Conservation (phyloP, 331 rosid genomes). For the Telfairia occidentalis region DNA sequence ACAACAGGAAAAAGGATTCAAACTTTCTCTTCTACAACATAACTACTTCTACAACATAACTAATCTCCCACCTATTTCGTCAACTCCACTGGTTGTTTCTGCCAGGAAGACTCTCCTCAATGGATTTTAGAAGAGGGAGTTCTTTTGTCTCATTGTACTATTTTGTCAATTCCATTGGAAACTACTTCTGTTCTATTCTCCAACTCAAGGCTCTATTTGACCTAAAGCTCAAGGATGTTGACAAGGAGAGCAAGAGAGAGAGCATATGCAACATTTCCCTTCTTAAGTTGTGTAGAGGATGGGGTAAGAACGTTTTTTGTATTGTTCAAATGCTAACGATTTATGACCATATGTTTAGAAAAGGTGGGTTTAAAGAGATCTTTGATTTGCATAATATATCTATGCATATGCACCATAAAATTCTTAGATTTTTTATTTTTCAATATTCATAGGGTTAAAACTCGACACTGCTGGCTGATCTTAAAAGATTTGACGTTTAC, state of each 20-base stretch:
- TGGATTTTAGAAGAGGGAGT: no score
- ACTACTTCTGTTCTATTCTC: neutral
- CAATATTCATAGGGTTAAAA: neutral
- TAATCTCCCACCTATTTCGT: no score
- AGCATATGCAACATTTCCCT: neutral
- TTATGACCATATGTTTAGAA: neutral
- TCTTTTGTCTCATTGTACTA: no score
- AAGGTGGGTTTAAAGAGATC: no score
- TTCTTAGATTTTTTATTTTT: neutral
- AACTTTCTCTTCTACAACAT: no score
- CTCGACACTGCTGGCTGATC: neutral
- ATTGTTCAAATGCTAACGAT: neutral
- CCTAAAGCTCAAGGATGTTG: neutral
- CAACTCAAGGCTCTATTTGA: neutral
- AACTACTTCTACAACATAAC: no score
- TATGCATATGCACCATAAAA: neutral
- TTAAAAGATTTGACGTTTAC: neutral
- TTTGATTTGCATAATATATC: neutral
- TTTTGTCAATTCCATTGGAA: no score
- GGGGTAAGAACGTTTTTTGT: neutral
- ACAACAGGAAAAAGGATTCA: no score
- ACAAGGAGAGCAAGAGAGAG: neutral
- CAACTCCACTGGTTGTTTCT: no score
- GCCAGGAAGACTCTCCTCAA: no score
- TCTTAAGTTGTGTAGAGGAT: neutral